Evolutionary conservation across 371 early-diverging fungal species (phyloP).

Genomic region (Gilbertella persicaria): DNA sequence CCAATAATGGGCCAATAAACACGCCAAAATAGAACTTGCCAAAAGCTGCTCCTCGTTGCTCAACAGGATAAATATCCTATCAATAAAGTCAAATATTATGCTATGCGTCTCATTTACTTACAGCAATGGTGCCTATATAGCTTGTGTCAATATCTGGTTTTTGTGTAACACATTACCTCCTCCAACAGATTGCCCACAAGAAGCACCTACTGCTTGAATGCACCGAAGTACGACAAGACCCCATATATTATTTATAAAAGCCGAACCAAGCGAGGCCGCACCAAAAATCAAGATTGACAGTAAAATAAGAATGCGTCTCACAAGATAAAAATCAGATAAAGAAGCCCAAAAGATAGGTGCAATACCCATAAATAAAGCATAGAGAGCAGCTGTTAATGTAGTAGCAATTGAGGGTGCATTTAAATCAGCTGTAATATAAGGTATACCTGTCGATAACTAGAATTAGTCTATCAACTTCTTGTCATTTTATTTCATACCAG

Average conservation of each 20-base stretch:
- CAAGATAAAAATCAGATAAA: slow-evolving; percentile 60
- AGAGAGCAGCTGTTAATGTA: slow-evolving; percentile 58
- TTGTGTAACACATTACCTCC: no score
- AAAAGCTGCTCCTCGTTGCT: slow-evolving; percentile 35
- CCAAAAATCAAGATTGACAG: slow-evolving; percentile 59
- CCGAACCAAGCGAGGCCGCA: slow-evolving; percentile 69
- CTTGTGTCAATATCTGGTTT: no score
- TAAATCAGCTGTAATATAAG: slow-evolving; percentile 48
- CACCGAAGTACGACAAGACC: slow-evolving; percentile 65
- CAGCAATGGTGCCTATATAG: slow-evolving; percentile 16
- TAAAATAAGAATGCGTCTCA: slow-evolving; percentile 62
- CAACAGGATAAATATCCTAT: slow-evolving; percentile 29
- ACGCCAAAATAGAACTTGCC: slow-evolving; percentile 54
- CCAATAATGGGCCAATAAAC: slow-evolving; percentile 34
- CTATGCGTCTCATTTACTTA: slow-evolving; percentile 7
- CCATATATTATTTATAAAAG: slow-evolving; percentile 59
- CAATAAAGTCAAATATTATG: neutral
- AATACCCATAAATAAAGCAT: slow-evolving; percentile 59
- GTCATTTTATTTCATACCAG: no score
- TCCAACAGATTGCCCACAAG: slow-evolving; percentile 66
- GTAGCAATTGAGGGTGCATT: slow-evolving; percentile 49
- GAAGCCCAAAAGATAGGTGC: slow-evolving; percentile 69
- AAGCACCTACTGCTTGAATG: slow-evolving; percentile 71
- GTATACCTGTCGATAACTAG: slow-evolving; percentile 37
- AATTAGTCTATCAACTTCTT: neutral